Evolutionary conservation across 371 early-diverging fungal species (phyloP), one percentile per base, ranked within the genome.

Genomic region (Conidiobolus incongruus): DNA sequence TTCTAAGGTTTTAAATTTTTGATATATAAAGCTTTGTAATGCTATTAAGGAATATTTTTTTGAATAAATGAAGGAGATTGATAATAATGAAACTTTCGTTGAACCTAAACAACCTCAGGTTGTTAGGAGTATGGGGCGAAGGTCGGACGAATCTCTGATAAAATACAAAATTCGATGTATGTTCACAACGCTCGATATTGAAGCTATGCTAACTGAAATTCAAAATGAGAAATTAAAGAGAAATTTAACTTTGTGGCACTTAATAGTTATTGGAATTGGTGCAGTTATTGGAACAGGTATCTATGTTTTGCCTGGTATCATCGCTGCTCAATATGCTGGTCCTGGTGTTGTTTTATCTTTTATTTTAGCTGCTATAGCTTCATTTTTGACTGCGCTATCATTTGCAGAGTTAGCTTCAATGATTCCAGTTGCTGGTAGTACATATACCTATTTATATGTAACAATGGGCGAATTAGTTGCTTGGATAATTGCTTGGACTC

Each of bases 341-440:
- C 86, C 86, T 4, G 77, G 77, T 2, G 70, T 85, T n/a, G 71
- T 79, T 0, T 43, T 83, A 11, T 80, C 81, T 7, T 81, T 78
- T 38, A 40, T 78, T 12, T 60, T 85, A 12, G 75, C 81, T 24
- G 81, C 72, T n/a, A 38, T 83, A 31, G 68, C 73, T 33, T 61
- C 77, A 21, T 72, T 60, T 3, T 66, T 79, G 45, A 75, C 81
- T 4, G 81, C 79, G 0, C 56, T 85, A 4, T 77, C 75, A 38
- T 85, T 84, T 49, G 70, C 81, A 21, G 86, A 85, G 58, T 60
- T 85, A n/a, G n/a, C n/a, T n/a, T n/a, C n/a, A n/a, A n/a, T n/a
- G n/a, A n/a, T n/a, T n/a, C n/a, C n/a, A n/a, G 71, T 82, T 11
- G 66, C 83, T 16, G 86, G 86, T 17, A 81, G 81, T 0, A 77